Conservation (phyloP, 192 early-diverging fungal species). For the Coemansia sp. region DNA sequence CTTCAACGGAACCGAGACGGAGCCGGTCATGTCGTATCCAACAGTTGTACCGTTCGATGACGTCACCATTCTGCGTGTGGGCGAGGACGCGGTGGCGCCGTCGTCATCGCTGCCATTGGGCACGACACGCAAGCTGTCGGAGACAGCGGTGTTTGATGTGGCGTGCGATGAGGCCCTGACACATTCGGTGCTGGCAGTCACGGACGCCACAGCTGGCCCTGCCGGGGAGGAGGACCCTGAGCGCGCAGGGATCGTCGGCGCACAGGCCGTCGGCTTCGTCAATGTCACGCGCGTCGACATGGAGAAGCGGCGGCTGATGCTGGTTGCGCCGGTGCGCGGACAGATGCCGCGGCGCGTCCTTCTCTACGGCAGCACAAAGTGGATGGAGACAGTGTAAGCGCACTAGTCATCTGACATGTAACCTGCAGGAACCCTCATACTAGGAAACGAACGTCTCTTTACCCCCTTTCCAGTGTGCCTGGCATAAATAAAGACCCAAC, state of each 20-base stretch:
- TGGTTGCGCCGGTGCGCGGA: slow-evolving; percentile 85
- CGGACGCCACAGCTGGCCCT: slow-evolving; percentile 55
- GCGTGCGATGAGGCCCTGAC: slow-evolving; percentile 76
- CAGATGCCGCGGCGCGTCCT: slow-evolving; percentile 82
- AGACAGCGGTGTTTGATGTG: slow-evolving; percentile 78
- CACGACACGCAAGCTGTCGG: slow-evolving; percentile 71
- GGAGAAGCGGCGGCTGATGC: slow-evolving; percentile 73
- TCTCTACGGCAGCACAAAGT: slow-evolving; percentile 82
- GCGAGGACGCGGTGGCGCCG: slow-evolving; percentile 68
- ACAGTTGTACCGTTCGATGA: slow-evolving; percentile 79
- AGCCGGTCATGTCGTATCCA: slow-evolving; percentile 80
- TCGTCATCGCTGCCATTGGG: slow-evolving; percentile 91
- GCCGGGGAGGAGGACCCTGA: slow-evolving; percentile 57
- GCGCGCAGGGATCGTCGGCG: slow-evolving; percentile 69
- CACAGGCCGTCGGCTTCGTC: slow-evolving; percentile 59
- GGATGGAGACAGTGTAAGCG: slow-evolving; percentile 83
- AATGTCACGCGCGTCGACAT: slow-evolving; percentile 71
- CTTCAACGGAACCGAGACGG: slow-evolving; percentile 86
- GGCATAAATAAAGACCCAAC: too few species aligned
- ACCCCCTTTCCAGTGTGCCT: too few species aligned
- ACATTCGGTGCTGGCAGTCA: slow-evolving; percentile 85
- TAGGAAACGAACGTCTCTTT: too few species aligned
- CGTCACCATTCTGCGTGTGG: slow-evolving; percentile 73
- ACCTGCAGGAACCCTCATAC: too few species aligned
- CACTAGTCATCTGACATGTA: too few species aligned